Conservation (phyloP, 305 asterid genomes). For the Solanum hybrid region DNA sequence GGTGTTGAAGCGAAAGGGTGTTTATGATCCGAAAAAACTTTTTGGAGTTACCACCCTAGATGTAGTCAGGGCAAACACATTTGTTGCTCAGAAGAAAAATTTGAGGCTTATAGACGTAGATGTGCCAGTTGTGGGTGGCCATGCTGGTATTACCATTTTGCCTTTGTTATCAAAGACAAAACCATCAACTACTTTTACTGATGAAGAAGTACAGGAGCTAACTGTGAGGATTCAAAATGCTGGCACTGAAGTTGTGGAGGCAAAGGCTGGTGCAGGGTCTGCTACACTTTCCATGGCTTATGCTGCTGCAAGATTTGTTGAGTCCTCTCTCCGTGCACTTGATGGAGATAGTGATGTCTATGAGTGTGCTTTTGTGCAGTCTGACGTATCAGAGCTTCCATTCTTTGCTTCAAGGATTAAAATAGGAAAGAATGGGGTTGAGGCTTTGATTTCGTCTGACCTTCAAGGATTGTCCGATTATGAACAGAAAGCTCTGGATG, state of each 20-base stretch:
- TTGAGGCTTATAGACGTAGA: slow-evolving; percentile 56
- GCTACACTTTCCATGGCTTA: slow-evolving; percentile 75
- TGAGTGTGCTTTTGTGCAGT: slow-evolving; percentile 64
- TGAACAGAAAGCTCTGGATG: slow-evolving; percentile 70
- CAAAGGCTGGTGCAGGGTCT: slow-evolving; percentile 69
- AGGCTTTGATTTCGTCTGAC: slow-evolving; percentile 57
- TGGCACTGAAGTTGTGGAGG: slow-evolving; percentile 72
- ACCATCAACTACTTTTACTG: slow-evolving; percentile 35
- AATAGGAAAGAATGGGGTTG: slow-evolving; percentile 69
- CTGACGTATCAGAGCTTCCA: slow-evolving; percentile 62
- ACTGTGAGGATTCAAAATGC: slow-evolving; percentile 66
- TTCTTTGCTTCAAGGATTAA: slow-evolving; percentile 84
- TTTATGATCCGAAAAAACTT: slow-evolving; percentile 52
- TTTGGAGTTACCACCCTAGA: slow-evolving; percentile 64
- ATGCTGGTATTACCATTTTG: slow-evolving; percentile 58
- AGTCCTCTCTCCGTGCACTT: slow-evolving; percentile 71
- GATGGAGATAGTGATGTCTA: slow-evolving; percentile 81
- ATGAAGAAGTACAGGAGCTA: slow-evolving; percentile 40
- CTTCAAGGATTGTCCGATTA: slow-evolving; percentile 62
- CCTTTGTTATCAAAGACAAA: slow-evolving; percentile 55
- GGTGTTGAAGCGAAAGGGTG: slow-evolving; percentile 55
- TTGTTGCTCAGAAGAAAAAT: slow-evolving; percentile 50
- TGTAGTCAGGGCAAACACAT: slow-evolving; percentile 60
- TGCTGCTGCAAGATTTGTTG: slow-evolving; percentile 62
- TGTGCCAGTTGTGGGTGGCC: slow-evolving; percentile 62